Conservation (phyloP, 345 rosid species). For the Combretum micranthum region DNA sequence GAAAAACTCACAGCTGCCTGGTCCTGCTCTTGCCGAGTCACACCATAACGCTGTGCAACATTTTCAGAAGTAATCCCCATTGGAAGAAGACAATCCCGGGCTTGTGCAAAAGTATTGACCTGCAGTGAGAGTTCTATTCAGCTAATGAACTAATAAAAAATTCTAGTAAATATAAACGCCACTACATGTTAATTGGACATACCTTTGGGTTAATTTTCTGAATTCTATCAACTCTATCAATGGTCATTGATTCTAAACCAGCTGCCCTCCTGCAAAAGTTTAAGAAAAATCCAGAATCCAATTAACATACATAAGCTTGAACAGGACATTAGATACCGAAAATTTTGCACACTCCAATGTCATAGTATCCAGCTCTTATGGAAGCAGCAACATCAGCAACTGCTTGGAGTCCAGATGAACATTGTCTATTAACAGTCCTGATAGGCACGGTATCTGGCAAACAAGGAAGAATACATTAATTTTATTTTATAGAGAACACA, state of each 20-base stretch:
- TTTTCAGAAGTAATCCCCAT: slow-evolving; percentile 97
- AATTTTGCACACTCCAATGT: slow-evolving; percentile 44
- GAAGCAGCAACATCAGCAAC: slow-evolving; percentile 91
- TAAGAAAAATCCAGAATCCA: slow-evolving; percentile 8
- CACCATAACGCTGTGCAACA: slow-evolving; percentile 72
- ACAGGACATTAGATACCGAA: background rate
- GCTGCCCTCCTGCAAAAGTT: slow-evolving; percentile 64
- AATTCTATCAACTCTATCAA: slow-evolving; percentile 23
- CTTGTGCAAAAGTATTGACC: slow-evolving; percentile 57
- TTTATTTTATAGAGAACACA: no score
- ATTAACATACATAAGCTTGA: background rate
- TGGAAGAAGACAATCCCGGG: slow-evolving; percentile 91
- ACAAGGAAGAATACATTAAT: background rate
- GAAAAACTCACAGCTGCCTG: slow-evolving; percentile 64
- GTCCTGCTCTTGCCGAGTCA: slow-evolving; percentile 88
- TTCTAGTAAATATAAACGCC: background rate
- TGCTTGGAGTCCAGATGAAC: slow-evolving; percentile 91
- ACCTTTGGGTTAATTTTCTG: slow-evolving; percentile 57
- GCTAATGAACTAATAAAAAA: slow-evolving; percentile 5
- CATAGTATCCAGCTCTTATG: slow-evolving; percentile 82
- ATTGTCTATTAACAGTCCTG: slow-evolving; percentile 89
- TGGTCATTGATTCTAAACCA: slow-evolving; percentile 84
- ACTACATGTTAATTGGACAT: slow-evolving; percentile 8
- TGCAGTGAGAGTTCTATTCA: slow-evolving; percentile 23
- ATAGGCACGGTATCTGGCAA: slow-evolving; percentile 64